Percentiles rank a stretch among this genome's conserved stretches.
Conservation (phyloP, 345 rosid species). For the Citrus trifoliata region DNA sequence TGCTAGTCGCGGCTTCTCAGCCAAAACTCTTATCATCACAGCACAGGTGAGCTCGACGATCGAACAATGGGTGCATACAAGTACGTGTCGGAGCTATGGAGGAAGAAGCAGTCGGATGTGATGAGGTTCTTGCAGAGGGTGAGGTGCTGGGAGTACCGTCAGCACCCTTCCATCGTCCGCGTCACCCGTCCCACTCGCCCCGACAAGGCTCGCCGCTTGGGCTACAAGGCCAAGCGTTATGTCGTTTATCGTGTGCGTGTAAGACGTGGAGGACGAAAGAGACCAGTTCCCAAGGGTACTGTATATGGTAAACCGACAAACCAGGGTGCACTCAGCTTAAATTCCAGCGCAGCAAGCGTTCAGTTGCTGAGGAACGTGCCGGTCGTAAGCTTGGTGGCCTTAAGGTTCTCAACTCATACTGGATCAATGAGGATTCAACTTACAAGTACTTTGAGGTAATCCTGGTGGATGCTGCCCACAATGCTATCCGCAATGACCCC, state of each 20-base stretch:
- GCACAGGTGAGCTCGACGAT: no score
- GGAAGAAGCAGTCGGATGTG: slow-evolving; percentile 99
- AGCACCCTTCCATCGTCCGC: slow-evolving; percentile 93
- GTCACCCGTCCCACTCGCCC: slow-evolving; percentile 93
- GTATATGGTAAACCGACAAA: slow-evolving; percentile 90
- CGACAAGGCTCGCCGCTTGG: slow-evolving; percentile 90
- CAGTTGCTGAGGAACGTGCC: slow-evolving; percentile 85
- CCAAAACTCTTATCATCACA: no score
- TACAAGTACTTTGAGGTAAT: slow-evolving; percentile 78
- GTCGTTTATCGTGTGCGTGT: slow-evolving; percentile 82
- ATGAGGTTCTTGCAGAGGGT: slow-evolving; percentile 98
- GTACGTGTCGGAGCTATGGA: slow-evolving; percentile 98
- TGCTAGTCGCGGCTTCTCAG: no score
- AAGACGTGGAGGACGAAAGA: slow-evolving; percentile 86
- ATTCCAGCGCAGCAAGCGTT: slow-evolving; percentile 80
- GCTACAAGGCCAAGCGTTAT: slow-evolving; percentile 92
- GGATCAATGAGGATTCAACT: slow-evolving; percentile 92
- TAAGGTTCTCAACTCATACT: slow-evolving; percentile 76
- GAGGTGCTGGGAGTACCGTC: slow-evolving; percentile 99
- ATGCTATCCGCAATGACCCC: slow-evolving; percentile 67
- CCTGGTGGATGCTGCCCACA: slow-evolving; percentile 71
- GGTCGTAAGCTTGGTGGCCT: slow-evolving; percentile 74
- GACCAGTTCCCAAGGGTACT: slow-evolving; percentile 86
- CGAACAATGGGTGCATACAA: slow-evolving; percentile 63
- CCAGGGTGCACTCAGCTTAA: slow-evolving; percentile 86